Evolutionary conservation across 176 grass and related monocot species (phyloP).

Genomic region (Echinochloa phyllopogon): DNA sequence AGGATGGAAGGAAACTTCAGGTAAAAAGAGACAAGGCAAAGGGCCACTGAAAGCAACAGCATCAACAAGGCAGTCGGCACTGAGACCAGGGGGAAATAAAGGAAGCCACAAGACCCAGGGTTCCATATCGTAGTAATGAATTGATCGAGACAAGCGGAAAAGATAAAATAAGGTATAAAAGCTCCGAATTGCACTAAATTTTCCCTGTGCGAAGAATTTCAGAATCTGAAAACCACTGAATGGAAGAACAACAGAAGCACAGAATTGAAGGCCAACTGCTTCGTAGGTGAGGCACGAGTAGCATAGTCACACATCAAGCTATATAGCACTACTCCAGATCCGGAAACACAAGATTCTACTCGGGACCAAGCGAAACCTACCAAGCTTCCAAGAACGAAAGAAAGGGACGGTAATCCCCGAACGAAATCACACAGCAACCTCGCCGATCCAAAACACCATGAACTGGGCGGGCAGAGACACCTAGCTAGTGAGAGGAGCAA

Average conservation of each 20-base stretch:
- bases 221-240: constrained; percentile 23
- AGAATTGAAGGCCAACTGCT: background rate
- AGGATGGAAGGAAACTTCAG: constrained; percentile 28
- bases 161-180: background rate
- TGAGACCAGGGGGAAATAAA: constrained; percentile 14
- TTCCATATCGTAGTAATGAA: constrained; percentile 19
- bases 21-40: constrained; percentile 41
- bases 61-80: constrained; percentile 39
- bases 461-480: constrained; percentile 18
- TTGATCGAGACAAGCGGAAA: constrained; percentile 14
- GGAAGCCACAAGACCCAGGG: constrained; percentile 27
- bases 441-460: constrained; percentile 21
- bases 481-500: constrained; percentile 12
- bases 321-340: constrained; percentile 35
- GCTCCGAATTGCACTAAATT: background rate
- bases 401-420: background rate
- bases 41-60: constrained; percentile 43
- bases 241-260: constrained; percentile 5
- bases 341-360: constrained; percentile 9
- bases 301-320: constrained; percentile 12
- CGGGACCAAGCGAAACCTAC: background rate
- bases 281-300: background rate
- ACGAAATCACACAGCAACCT: background rate
- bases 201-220: background rate
- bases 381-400: background rate